A percentile compares a stretch with the other conserved stretches of the same genome.
Evolutionary conservation across 2,329 filamentous ascomycete species (phyloP).

Genomic region (Aspergillus carbonarius): DNA sequence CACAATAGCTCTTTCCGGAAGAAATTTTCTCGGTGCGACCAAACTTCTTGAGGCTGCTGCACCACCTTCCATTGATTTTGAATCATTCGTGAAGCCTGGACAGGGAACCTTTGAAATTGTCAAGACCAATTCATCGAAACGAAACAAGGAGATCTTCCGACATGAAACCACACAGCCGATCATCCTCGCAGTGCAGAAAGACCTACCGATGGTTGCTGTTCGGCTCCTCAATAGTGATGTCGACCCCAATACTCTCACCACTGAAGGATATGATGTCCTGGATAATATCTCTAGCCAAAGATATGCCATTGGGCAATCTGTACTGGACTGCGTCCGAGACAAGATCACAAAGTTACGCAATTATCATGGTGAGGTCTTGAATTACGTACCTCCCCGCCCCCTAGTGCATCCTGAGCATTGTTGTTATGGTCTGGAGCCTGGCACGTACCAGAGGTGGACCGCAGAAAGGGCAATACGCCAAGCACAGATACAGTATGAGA

Average conservation of each 20-base stretch:
- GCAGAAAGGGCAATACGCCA: slow-evolving; percentile 41
- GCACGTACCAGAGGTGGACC: slow-evolving; percentile 62
- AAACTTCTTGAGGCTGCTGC: slow-evolving; percentile 66
- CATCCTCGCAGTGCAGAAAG: slow-evolving; percentile 56
- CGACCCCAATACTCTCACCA: slow-evolving; percentile 62
- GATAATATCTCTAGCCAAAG: neutral
- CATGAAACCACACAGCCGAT: slow-evolving; percentile 62
- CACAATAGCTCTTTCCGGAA: slow-evolving; percentile 57
- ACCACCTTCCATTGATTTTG: slow-evolving; percentile 59
- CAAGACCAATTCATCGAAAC: slow-evolving; percentile 44
- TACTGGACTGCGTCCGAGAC: slow-evolving; percentile 61
- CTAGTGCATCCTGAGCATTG: slow-evolving; percentile 44
- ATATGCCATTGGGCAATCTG: slow-evolving; percentile 29
- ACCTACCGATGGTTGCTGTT: slow-evolving; percentile 54
- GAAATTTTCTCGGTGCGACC: slow-evolving; percentile 54
- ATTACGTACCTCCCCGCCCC: slow-evolving; percentile 9
- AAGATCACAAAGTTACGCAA: slow-evolving; percentile 53
- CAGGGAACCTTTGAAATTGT: neutral
- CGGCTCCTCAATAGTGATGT: slow-evolving; percentile 64
- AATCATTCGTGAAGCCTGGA: slow-evolving; percentile 37
- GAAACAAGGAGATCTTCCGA: slow-evolving; percentile 53
- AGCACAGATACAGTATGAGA: slow-evolving; percentile 40
- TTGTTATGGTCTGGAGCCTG: slow-evolving; percentile 52
- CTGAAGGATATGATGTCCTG: slow-evolving; percentile 27
- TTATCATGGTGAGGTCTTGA: slow-evolving; percentile 41